phyloP scores from a whole-genome alignment of 495 filamentous ascomycete species.

The Xylaria telfairii region DNA sequence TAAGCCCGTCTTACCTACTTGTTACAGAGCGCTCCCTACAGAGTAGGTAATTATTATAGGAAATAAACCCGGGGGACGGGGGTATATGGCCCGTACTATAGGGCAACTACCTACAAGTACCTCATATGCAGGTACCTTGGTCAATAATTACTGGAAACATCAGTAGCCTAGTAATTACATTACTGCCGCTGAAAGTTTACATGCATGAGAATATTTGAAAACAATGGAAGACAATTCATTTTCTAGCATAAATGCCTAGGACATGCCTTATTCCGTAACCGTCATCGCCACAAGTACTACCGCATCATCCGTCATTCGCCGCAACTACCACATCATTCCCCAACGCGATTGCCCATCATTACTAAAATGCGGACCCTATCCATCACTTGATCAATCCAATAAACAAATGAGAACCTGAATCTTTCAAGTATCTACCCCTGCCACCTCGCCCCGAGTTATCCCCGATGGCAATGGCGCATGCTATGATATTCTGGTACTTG shows the following conservation, averaged over 20 bases:
- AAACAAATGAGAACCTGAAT: conserved; percentile 10
- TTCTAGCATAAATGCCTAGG: conserved; percentile 24
- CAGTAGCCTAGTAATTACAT: no score
- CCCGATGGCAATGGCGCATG: conserved; percentile 43
- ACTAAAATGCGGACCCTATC: no score
- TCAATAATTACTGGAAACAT: no score
- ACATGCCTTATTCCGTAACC: conserved; percentile 35
- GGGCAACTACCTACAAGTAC: no score
- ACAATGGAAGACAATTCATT: conserved; percentile 44
- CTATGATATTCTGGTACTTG: conserved; percentile 41
- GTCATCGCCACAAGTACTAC: not conserved
- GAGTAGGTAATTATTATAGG: no score
- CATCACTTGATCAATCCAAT: not conserved
- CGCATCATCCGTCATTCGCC: not conserved
- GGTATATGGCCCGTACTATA: no score
- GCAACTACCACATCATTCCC: not conserved
- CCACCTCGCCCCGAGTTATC: conserved; percentile 44
- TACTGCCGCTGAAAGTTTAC: conserved; percentile 27
- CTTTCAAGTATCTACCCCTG: conserved; percentile 38
- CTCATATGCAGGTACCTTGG: no score
- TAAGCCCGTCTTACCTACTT: no score
- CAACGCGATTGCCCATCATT: no score
- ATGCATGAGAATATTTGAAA: no score
- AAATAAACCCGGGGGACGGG: no score
- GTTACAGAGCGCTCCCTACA: no score